Conservation (phyloP, 805 yeast genomes). For the Debaryomyces hansenii region DNA sequence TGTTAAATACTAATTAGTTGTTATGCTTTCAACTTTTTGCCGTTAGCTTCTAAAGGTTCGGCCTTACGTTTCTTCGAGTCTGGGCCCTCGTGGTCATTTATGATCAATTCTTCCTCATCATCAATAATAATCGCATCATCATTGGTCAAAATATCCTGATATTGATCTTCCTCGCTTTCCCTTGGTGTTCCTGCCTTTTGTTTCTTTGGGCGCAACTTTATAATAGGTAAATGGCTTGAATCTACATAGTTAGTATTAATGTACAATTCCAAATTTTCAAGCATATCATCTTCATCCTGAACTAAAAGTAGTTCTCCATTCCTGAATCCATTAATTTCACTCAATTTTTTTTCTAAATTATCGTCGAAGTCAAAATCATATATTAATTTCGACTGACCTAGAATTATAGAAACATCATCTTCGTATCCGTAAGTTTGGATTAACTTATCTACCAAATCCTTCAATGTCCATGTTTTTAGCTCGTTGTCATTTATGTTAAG, state of each 20-base stretch:
- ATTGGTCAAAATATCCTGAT: constrained; percentile 8
- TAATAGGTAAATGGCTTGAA: constrained; percentile 9
- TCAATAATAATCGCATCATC: background rate
- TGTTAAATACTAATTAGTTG: no score
- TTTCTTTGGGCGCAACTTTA: constrained; percentile 16
- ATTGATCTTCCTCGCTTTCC: constrained; percentile 1
- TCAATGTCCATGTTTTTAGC: constrained; percentile 37
- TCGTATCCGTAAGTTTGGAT: constrained; percentile 50
- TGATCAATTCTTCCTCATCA: background rate
- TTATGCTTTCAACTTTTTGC: background rate
- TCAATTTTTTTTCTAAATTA: constrained; percentile 50
- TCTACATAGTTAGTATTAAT: constrained; percentile 24
- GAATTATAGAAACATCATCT: constrained; percentile 54
- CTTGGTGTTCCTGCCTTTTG: background rate
- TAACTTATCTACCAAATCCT: constrained; percentile 52
- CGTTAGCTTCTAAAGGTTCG: background rate
- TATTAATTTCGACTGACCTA: constrained; percentile 60
- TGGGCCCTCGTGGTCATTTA: background rate
- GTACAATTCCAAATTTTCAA: constrained; percentile 64
- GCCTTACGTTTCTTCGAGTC: background rate
- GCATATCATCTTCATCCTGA: constrained; percentile 75
- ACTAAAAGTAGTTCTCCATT: constrained; percentile 67
- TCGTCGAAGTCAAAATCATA: constrained; percentile 91
- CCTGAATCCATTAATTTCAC: constrained; percentile 50
- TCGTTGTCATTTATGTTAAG: constrained; percentile 29